Evolutionary conservation across 1,284 basidiomycete species (phyloP).

Genomic region (Puccinia coronata): DNA sequence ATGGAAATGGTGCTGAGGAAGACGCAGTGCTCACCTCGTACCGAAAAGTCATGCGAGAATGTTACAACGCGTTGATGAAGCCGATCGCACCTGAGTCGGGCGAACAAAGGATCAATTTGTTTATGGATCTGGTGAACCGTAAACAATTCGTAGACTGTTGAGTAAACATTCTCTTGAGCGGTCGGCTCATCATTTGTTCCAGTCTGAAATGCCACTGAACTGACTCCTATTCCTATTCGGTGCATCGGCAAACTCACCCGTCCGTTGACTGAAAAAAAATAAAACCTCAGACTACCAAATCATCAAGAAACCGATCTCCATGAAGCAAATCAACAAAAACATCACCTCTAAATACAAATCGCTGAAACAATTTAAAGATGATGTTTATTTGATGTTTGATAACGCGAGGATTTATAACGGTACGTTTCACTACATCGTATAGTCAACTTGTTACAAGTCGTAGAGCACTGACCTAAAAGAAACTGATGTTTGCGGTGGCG

Average conservation of each 20-base stretch:
- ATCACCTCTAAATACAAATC: conserved; percentile 57
- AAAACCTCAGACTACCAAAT: conserved; percentile 53
- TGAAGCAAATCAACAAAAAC: conserved; percentile 58
- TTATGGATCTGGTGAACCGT: conserved; percentile 47
- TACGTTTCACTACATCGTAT: too few relatives aligned
- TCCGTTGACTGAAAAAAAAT: background rate
- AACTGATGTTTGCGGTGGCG: too few relatives aligned
- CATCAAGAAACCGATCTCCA: conserved; percentile 58
- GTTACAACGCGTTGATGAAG: conserved; percentile 50
- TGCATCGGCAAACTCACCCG: background rate
- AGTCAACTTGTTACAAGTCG: background rate
- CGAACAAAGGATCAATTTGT: conserved; percentile 47
- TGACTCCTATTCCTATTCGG: background rate
- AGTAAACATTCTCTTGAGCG: conserved; percentile 6
- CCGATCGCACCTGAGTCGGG: conserved; percentile 48
- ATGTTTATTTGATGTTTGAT: conserved; percentile 58
- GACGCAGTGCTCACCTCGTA: conserved; percentile 19
- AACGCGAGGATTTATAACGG: conserved; percentile 59
- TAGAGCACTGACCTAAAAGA: background rate
- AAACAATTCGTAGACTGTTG: conserved; percentile 50
- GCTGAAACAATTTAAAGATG: conserved; percentile 56
- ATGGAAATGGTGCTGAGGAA: conserved; percentile 20
- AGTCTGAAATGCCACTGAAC: background rate
- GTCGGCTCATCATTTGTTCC: too few relatives aligned
- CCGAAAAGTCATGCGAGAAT: conserved; percentile 48